Base-by-base conservation (phyloP, 164 flowering plant species). In the Buxus sempervirens region DNA sequence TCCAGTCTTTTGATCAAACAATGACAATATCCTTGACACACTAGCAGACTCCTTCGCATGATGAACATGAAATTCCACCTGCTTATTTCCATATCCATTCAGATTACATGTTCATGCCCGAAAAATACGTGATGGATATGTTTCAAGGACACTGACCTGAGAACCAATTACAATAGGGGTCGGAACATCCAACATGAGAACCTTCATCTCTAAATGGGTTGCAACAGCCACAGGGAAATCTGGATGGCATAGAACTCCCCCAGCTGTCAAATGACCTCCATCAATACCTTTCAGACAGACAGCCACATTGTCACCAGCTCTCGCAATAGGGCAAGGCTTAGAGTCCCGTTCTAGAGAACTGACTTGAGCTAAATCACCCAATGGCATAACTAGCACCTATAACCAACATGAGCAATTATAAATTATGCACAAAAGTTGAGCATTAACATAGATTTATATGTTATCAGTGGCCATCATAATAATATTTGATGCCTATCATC, bases 171-270 rank as follows among this genome's bases (percentile, higher is more conserved):
- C 53, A 49, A 96, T 86, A 0, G 97, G 99, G 60, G 77, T 80
- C 51, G 81, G 62, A 63, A 77, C 72, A 62, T 96, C 97, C 81
- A 96, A 82, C 41, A 84, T 80, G 42, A 93, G 86, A 67, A 96
- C 78, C 81, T 90, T 93, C 80, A 96, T 67, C 83, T 96, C 99
- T 76, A 96, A 79, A 75, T 74, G 91, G 36, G 79, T 77, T 22
- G 95, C 79, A 54, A 85, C 72, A 22, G 84, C 75, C 73, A 93
- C 88, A 4, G 99, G 98, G 55, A 81, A 96, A 78, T 89, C 90
- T 60, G 96, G 99, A 72, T 96, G 99, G 62, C 99, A 96, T n/a
- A 96, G 77, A 15, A 96, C 96, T 59, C 89, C 93, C 0, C 98
- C 97, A 73, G 96, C 80, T 67, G 72, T 79, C 61, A 96, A 82